Base-by-base conservation (phyloP, 495 filamentous ascomycete species). In the Cercophora sp. region DNA sequence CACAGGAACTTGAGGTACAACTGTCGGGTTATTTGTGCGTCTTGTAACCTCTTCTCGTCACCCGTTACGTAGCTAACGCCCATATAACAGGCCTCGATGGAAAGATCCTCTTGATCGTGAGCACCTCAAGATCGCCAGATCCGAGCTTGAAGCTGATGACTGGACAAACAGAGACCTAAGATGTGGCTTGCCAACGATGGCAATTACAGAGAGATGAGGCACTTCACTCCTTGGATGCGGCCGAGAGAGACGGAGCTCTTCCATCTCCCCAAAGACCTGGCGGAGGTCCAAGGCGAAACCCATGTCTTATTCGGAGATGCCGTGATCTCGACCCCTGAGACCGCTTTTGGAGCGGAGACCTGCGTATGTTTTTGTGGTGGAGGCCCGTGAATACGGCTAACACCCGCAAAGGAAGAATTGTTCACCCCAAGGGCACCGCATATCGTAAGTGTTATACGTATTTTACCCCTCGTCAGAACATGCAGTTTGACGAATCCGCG, bases 101-200 rank as follows among this genome's bases (percentile, higher is more conserved):
- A 22, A 81, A 83, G 68, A 85, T 91, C 23, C 64, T 88, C 34
- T 70, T 88, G 35, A 88, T 96, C 51, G 76, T 54, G 8, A 51
- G 48, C 40, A 1, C 26, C n/a, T n/a, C n/a, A n/a, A n/a, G n/a
- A n/a, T n/a, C n/a, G n/a, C n/a, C n/a, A n/a, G n/a, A n/a, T n/a
- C n/a, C n/a, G n/a, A n/a, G n/a, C n/a, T n/a, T n/a, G n/a, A n/a
- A n/a, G n/a, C n/a, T n/a, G n/a, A n/a, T n/a, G n/a, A n/a, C n/a
- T n/a, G n/a, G n/a, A n/a, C n/a, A n/a, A 13, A 11, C 51, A 55
- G 60, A 58, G 90, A 15, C 91, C 90, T 0, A 96, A 96, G 68
- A 76, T 92, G 64, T 89, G 75, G 62, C 81, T 96, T 13, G 90
- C 91, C 41, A 86, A 88, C 48, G 87, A 90, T 72, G 86, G 86